Conservation (phyloP, 2,329 filamentous ascomycete genomes). For the Paraphoma chrysanthemicola region DNA sequence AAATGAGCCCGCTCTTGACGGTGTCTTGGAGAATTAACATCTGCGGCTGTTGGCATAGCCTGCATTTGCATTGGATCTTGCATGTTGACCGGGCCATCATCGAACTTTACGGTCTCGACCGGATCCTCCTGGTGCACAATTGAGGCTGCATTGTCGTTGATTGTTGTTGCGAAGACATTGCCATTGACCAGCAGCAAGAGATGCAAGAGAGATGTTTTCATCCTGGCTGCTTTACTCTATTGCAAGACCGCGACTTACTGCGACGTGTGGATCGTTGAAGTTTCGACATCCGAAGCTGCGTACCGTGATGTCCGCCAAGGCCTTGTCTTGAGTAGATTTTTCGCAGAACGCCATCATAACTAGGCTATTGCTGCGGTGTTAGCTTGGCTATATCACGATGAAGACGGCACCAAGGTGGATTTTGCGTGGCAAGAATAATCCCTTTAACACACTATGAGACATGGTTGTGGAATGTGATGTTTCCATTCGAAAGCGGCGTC, state of each 20-base stretch:
- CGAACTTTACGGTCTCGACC: neutral
- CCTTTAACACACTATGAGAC: no score
- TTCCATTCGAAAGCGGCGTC: no score
- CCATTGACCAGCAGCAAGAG: neutral
- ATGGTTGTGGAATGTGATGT: no score
- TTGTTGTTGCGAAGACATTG: neutral
- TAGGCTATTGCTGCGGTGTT: no score
- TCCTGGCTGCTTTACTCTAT: neutral
- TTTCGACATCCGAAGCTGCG: conserved; percentile 11
- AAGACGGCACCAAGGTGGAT: no score
- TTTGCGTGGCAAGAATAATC: no score
- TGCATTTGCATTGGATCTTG: conserved; percentile 17
- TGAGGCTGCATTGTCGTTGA: neutral
- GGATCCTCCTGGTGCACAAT: no score
- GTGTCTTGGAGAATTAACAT: conserved; percentile 15
- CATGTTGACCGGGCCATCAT: neutral
- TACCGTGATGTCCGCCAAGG: conserved; percentile 34
- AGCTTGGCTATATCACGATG: no score
- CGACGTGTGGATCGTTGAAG: neutral
- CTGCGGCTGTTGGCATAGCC: conserved; percentile 9
- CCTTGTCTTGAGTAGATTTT: no score
- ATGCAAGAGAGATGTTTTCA: neutral
- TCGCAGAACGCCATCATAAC: no score
- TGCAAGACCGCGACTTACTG: neutral
- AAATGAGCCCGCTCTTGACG: conserved; percentile 26